Conservation (phyloP, 805 yeast genomes). For the Kuraishia borneana region DNA sequence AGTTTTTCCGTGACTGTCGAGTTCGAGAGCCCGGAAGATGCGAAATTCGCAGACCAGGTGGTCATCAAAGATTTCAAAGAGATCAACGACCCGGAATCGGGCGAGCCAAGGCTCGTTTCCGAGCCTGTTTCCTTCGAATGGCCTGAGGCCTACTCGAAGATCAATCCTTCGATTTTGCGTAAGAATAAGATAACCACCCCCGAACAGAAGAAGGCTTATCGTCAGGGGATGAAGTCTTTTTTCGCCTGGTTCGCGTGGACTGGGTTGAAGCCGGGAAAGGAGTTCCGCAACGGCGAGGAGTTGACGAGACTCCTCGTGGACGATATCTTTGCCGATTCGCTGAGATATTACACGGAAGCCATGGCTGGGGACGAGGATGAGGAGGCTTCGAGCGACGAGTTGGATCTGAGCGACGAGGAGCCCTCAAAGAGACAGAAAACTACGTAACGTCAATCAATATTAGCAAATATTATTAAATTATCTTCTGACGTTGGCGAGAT, state of each 20-base stretch:
- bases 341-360: slow-evolving; percentile 71
- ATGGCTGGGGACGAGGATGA: slow-evolving; percentile 34
- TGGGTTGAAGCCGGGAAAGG: slow-evolving; percentile 67
- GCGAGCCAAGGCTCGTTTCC: slow-evolving; percentile 45
- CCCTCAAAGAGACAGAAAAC: slow-evolving; percentile 7
- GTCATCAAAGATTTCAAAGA: slow-evolving; percentile 50
- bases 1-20: slow-evolving; percentile 47
- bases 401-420: slow-evolving; percentile 42
- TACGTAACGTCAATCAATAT: not conserved
- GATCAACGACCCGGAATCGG: slow-evolving; percentile 31
- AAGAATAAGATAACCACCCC: slow-evolving; percentile 13
- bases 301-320: slow-evolving; percentile 63
- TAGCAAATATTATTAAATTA: not conserved
- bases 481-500: not conserved
- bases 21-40: slow-evolving; percentile 30
- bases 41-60: slow-evolving; percentile 22
- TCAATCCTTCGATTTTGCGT: slow-evolving; percentile 43
- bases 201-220: slow-evolving; percentile 48
- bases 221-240: slow-evolving; percentile 70
- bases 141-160: slow-evolving; percentile 52
- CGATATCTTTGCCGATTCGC: slow-evolving; percentile 78
- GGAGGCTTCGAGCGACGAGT: slow-evolving; percentile 29
- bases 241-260: slow-evolving; percentile 87
- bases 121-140: slow-evolving; percentile 46
- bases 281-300: slow-evolving; percentile 69